Percentiles rank a stretch among this genome's conserved stretches.
phyloP scores from a whole-genome alignment of 2,329 filamentous ascomycete species.

The Colletotrichum sp. region DNA sequence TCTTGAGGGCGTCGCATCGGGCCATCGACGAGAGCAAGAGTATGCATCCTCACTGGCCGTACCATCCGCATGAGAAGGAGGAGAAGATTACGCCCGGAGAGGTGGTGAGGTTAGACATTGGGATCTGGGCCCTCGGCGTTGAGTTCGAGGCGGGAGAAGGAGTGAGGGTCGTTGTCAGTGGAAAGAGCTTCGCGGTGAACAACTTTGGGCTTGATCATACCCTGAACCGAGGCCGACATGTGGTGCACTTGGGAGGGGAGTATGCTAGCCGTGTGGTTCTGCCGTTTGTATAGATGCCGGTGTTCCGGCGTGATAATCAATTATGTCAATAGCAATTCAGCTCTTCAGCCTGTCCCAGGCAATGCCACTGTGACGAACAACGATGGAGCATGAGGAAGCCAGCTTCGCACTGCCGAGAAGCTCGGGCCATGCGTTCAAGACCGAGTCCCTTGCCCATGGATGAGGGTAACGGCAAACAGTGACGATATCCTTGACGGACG shows the following conservation, averaged over 20 bases:
- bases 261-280: slow-evolving; percentile 25
- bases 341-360: neutral
- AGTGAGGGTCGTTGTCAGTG: slow-evolving; percentile 27
- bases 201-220: neutral
- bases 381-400: neutral
- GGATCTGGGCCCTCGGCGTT: slow-evolving; percentile 32
- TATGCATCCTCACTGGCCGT: slow-evolving; percentile 33
- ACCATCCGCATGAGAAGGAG: slow-evolving; percentile 5
- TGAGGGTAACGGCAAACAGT: neutral
- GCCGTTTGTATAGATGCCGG: neutral
- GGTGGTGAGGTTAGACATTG: slow-evolving; percentile 30
- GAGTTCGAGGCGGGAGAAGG: slow-evolving; percentile 30
- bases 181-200: slow-evolving; percentile 23
- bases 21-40: slow-evolving; percentile 25
- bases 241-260: slow-evolving; percentile 25
- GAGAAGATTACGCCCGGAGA: slow-evolving; percentile 22
- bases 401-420: neutral
- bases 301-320: neutral
- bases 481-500: neutral
- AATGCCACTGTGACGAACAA: neutral
- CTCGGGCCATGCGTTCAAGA: neutral
- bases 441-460: neutral
- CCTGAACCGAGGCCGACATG: slow-evolving; percentile 25
- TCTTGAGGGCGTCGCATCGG: slow-evolving; percentile 27
- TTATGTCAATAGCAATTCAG: neutral